Evolutionary conservation across 2,329 filamentous ascomycete species (phyloP), one percentile per base, ranked within the genome.

Genomic region (Pseudogymnoascus sp.): DNA sequence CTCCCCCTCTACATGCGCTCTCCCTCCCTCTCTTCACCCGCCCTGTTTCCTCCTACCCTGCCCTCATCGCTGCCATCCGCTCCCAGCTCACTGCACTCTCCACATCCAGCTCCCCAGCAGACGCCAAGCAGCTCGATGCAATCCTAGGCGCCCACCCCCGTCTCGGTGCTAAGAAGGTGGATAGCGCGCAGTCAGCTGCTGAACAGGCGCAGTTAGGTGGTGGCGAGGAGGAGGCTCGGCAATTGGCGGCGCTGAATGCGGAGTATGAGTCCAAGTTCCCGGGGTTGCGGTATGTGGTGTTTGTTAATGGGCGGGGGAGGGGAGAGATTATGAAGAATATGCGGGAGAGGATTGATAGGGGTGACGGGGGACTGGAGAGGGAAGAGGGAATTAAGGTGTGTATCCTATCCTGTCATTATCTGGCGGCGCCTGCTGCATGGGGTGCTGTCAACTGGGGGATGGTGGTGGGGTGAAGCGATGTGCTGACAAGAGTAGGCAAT

Each of bases 221-320:
- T 0, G 78, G 78, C n/a, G 78, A 77, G 16, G 83, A 84, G 53
- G 85, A 89, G 71, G 79, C 78, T 7, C 77, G 78, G 64, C 75
- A 78, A 70, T 75, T 96, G 65, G 80, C 78, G 5, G 73, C 71
- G 31, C 75, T 96, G 70, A 97, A 97, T 72, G 76, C 75, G 10
- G 84, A 90, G 75, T 97, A 96, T 73, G 93, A 96, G 75, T 78
- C 78, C n/a, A 81, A 70, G 63, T 96, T 93, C 74, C 91, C 91
- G 0, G 91, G 93, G 0, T 74, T 97, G 72, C 82, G 89, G 75
- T 97, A 96, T 78, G 91, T 96, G 72, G 90, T 93, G 16, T 97
- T 96, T 74, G 93, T 97, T 63, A 93, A 96, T 73, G 91, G 91
- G 0, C 83, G 93, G 56, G 82, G 84, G 42, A 81, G 91, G 63